Percentiles rank a stretch among this genome's conserved stretches.
These are phyloP conservation scores for Pelargonium myrrhifolium DNA, from an alignment of 441 rosid species.

Conservation along the genomic window DNA sequence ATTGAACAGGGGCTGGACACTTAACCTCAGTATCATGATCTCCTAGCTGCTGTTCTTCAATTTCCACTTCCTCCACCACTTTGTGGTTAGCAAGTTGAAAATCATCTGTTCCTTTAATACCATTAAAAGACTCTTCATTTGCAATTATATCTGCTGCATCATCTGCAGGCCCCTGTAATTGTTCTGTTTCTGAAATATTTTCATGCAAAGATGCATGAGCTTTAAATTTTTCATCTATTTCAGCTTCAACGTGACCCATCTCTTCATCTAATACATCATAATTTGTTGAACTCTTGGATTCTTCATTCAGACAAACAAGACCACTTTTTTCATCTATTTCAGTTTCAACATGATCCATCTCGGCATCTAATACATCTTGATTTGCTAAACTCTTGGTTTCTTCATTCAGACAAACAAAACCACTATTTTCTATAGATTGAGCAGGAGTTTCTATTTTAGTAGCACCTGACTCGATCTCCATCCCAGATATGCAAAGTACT, in stretches of 20 bases:
- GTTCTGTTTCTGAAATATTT: conserved; percentile 24
- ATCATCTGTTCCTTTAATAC: conserved; percentile 22
- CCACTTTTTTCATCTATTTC: conserved; percentile 18
- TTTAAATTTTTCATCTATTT: conserved; percentile 21
- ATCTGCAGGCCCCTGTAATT: conserved; percentile 23
- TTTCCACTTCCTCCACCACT: conserved; percentile 23
- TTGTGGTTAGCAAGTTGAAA: conserved; percentile 24
- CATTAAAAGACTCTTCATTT: conserved; percentile 22
- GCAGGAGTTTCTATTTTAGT: conserved; percentile 3
- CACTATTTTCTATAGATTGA: conserved; percentile 14
- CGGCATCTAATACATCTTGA: conserved; percentile 20
- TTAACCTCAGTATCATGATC: conserved; percentile 31
- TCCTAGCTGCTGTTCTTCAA: conserved; percentile 31
- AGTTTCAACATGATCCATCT: conserved; percentile 12
- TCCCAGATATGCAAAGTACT: conserved; percentile 1
- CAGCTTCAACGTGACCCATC: conserved; percentile 13
- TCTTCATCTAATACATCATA: conserved; percentile 18
- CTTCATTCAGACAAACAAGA: conserved; percentile 21
- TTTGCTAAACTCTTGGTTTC: conserved; percentile 17
- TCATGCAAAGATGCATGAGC: conserved; percentile 26
- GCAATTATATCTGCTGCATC: conserved; percentile 8
- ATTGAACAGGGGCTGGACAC: conserved; percentile 18
- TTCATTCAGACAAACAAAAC: conserved; percentile 19
- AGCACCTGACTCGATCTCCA: conserved; percentile 13
- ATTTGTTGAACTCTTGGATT: conserved; percentile 16